These are phyloP conservation scores for Boletellus ananiceps DNA, from an alignment of 768 basidiomycete genomes.

Conservation along the genomic window DNA sequence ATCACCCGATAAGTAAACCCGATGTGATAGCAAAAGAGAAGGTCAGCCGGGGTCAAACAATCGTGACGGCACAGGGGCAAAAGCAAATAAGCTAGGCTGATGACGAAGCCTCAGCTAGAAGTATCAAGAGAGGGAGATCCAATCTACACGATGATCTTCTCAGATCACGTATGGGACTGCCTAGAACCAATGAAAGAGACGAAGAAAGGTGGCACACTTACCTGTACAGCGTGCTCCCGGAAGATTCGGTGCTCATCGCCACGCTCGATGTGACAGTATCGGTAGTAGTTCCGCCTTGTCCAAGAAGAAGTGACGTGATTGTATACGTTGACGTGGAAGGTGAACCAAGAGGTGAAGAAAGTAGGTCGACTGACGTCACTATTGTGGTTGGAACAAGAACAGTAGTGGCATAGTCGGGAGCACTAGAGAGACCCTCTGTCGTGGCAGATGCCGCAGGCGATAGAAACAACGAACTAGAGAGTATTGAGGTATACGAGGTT, in stretches of 20 bases:
- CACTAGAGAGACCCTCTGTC: background rate
- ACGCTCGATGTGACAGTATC: slow-evolving; percentile 17
- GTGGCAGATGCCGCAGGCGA: background rate
- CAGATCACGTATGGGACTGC: slow-evolving; percentile 5
- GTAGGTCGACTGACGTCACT: background rate
- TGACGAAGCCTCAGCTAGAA: slow-evolving; percentile 4
- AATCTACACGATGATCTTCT: slow-evolving; percentile 8
- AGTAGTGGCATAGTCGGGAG: slow-evolving; percentile 5
- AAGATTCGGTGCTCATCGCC: slow-evolving; percentile 22
- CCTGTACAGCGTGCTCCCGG: slow-evolving; percentile 7
- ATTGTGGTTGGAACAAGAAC: slow-evolving; percentile 16
- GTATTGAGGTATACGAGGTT: background rate
- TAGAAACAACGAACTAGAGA: background rate
- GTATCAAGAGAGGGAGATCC: background rate
- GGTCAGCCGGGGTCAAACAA: slow-evolving; percentile 15
- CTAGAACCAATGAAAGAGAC: background rate
- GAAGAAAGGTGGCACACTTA: slow-evolving; percentile 9
- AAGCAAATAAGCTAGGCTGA: slow-evolving; percentile 8
- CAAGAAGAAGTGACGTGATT: slow-evolving; percentile 16
- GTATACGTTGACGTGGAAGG: slow-evolving; percentile 19
- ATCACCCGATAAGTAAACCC: slow-evolving; percentile 8
- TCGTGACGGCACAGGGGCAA: slow-evolving; percentile 18
- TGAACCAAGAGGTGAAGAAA: background rate
- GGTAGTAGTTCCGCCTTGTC: slow-evolving; percentile 13
- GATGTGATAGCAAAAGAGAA: slow-evolving; percentile 13